These are phyloP conservation scores for Graphilbum sp. DNA, from an alignment of 2,329 filamentous ascomycete genomes.

Conservation along the genomic window DNA sequence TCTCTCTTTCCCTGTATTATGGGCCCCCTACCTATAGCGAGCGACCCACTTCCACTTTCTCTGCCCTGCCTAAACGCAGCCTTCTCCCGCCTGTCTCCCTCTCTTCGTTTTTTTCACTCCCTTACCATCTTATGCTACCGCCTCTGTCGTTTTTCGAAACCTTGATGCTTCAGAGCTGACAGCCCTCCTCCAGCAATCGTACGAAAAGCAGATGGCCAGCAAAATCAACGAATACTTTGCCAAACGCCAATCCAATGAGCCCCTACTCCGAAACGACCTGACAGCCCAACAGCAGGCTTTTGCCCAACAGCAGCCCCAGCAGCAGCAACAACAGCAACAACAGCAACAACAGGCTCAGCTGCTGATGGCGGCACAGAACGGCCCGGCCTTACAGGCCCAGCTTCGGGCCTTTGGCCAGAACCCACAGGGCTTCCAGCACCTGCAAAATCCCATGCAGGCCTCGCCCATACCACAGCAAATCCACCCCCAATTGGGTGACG, in stretches of 20 bases:
- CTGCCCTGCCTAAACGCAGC: too few species aligned
- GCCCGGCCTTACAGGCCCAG: constrained; percentile 25
- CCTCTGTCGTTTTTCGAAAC: not conserved
- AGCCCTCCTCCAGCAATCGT: constrained; percentile 23
- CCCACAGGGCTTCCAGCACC: constrained; percentile 37
- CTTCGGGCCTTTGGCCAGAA: constrained; percentile 34
- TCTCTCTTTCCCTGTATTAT: too few species aligned
- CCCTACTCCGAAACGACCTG: constrained; percentile 31
- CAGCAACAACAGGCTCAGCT: constrained; percentile 18
- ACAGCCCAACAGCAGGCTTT: constrained; percentile 22
- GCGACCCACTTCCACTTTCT: too few species aligned
- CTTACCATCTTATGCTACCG: too few species aligned
- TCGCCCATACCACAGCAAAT: constrained; percentile 33
- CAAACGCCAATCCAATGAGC: constrained; percentile 33
- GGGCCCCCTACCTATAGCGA: too few species aligned
- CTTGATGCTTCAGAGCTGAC: constrained; percentile 5
- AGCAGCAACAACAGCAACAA: constrained; percentile 9
- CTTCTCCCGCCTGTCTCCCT: too few species aligned
- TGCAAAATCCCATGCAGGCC: constrained; percentile 42
- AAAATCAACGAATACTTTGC: constrained; percentile 33
- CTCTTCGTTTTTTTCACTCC: too few species aligned
- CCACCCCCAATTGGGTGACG: constrained; percentile 24
- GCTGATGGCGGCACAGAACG: constrained; percentile 34
- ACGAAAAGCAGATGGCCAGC: constrained; percentile 29
- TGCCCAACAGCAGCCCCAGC: constrained; percentile 11